phyloP scores from a whole-genome alignment of 2,329 filamentous ascomycete genomes.

The Phoma sp. region DNA sequence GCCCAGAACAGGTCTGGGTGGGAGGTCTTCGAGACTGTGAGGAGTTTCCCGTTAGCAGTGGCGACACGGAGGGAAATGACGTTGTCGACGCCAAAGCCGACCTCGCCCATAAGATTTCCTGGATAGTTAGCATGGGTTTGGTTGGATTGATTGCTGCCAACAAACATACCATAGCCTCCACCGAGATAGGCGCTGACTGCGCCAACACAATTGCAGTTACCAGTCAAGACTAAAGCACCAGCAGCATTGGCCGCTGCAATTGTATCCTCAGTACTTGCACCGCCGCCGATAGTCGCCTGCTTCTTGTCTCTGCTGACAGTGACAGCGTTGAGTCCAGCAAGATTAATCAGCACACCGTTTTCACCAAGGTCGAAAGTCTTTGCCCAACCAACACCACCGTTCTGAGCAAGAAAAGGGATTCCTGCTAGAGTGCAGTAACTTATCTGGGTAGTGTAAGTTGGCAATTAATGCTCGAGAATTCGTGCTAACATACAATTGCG shows the following conservation, averaged over 20 bases:
- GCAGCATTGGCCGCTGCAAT: conserved; percentile 49
- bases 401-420: conserved; percentile 37
- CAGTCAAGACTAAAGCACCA: conserved; percentile 34
- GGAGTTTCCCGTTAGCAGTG: conserved; percentile 35
- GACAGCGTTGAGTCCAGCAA: conserved; percentile 33
- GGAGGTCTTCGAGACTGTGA: conserved; percentile 35
- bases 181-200: conserved; percentile 47
- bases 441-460: conserved; percentile 21
- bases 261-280: conserved; percentile 45
- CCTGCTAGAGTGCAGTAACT: conserved; percentile 28
- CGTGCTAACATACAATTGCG: conserved; percentile 19
- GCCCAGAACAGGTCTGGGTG: conserved; percentile 47
- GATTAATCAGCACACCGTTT: conserved; percentile 40
- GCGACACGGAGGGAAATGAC: conserved; percentile 43
- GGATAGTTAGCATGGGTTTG: background rate
- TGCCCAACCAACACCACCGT: conserved; percentile 37
- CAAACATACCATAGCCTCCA: conserved; percentile 57
- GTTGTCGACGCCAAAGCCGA: conserved; percentile 63
- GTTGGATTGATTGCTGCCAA: background rate
- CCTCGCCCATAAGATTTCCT: conserved; percentile 58
- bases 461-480: background rate
- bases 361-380: conserved; percentile 30
- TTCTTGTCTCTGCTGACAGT: conserved; percentile 33
- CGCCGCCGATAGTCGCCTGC: conserved; percentile 36
- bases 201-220: conserved; percentile 44